phyloP scores from a whole-genome alignment of 306 rosid species.

The Prosopis cineraria region DNA sequence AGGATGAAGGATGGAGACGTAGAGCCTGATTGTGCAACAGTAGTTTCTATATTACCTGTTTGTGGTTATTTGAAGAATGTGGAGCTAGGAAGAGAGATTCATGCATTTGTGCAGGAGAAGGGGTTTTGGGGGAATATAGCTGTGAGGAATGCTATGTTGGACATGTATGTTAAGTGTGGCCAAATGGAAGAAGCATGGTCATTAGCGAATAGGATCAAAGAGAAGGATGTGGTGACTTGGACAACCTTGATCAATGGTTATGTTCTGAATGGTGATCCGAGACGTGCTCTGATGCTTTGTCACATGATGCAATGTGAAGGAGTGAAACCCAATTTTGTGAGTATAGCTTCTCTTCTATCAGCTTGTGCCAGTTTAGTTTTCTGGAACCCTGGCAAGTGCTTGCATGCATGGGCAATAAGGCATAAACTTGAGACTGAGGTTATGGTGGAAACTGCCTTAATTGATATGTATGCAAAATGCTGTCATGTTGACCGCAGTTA shows the following conservation, averaged over 20 bases:
- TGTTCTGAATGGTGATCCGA: conserved; percentile 63
- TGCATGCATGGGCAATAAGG: conserved; percentile 82
- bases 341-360: conserved; percentile 67
- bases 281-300: conserved; percentile 67
- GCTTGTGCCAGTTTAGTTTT: conserved; percentile 64
- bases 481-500: conserved; percentile 47
- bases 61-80: conserved; percentile 63
- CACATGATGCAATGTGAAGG: conserved; percentile 63
- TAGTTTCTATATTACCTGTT: conserved; percentile 78
- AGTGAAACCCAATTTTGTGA: conserved; percentile 68
- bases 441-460: conserved; percentile 77
- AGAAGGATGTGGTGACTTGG: conserved; percentile 89
- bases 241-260: conserved; percentile 79
- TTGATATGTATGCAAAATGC: conserved; percentile 75
- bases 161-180: conserved; percentile 82
- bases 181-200: conserved; percentile 57
- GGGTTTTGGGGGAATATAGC: conserved; percentile 55
- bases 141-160: conserved; percentile 71
- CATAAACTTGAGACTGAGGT: conserved; percentile 67
- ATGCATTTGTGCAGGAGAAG: conserved; percentile 50
- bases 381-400: conserved; percentile 59
- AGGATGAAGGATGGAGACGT: conserved; percentile 64
- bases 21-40: conserved; percentile 72
- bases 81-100: conserved; percentile 63
- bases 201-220: conserved; percentile 46